Percentiles rank a stretch among this genome's conserved stretches.
phyloP scores from a whole-genome alignment of 805 yeast genomes.

The Candida vaughaniae region DNA sequence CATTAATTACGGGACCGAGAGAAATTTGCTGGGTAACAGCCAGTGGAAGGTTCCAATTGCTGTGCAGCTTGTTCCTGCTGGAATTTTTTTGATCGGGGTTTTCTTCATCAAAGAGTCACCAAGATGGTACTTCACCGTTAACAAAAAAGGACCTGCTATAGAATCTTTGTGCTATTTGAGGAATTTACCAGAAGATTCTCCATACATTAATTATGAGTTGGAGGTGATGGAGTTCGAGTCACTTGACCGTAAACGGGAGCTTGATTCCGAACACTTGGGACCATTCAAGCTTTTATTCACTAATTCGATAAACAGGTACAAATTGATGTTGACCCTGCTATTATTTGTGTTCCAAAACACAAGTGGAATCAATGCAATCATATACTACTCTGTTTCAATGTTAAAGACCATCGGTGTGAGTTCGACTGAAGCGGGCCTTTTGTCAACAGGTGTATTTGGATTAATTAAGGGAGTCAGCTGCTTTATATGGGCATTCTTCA shows the following conservation, averaged over 20 bases:
- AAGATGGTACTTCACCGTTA: slow-evolving; percentile 38
- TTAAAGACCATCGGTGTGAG: slow-evolving; percentile 50
- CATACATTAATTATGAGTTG: slow-evolving; percentile 41
- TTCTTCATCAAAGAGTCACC: slow-evolving; percentile 46
- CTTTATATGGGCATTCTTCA: slow-evolving; percentile 41
- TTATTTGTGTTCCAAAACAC: slow-evolving; percentile 45
- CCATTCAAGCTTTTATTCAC: slow-evolving; percentile 36
- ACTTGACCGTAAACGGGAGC: slow-evolving; percentile 21
- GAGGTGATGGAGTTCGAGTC: slow-evolving; percentile 24
- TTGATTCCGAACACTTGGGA: slow-evolving; percentile 38
- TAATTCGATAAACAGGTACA: slow-evolving; percentile 25
- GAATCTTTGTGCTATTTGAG: slow-evolving; percentile 38
- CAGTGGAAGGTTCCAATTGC: slow-evolving; percentile 53
- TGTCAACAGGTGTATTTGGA: slow-evolving; percentile 55
- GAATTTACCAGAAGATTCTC: slow-evolving; percentile 36
- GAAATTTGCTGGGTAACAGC: slow-evolving; percentile 26
- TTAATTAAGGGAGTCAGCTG: slow-evolving; percentile 45
- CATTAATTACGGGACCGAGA: slow-evolving; percentile 47
- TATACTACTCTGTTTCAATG: slow-evolving; percentile 52
- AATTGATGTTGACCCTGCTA: slow-evolving; percentile 37
- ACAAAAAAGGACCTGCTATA: slow-evolving; percentile 32
- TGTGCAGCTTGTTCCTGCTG: slow-evolving; percentile 45
- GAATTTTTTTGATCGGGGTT: slow-evolving; percentile 38
- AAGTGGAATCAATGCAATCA: slow-evolving; percentile 49
- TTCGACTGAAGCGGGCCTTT: slow-evolving; percentile 44